phyloP scores from a whole-genome alignment of 805 yeast species.

The Hermanozyma aechmeae region DNA sequence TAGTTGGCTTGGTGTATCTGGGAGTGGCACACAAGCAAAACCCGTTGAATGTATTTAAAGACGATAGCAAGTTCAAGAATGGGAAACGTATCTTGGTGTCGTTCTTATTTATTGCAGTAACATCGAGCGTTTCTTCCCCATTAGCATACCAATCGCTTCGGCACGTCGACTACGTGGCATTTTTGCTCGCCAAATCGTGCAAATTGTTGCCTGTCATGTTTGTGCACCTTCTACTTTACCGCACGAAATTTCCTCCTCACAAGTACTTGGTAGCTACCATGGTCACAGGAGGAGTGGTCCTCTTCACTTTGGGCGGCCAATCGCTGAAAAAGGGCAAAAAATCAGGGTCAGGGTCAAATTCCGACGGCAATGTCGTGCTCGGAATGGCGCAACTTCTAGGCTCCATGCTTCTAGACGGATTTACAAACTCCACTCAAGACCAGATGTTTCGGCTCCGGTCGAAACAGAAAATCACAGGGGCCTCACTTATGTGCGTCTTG shows the following conservation, averaged over 20 bases:
- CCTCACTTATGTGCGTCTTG: slow-evolving; percentile 73
- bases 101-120: slow-evolving; percentile 48
- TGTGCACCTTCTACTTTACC: slow-evolving; percentile 64
- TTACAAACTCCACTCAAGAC: slow-evolving; percentile 92
- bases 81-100: slow-evolving; percentile 15
- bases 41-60: slow-evolving; percentile 5
- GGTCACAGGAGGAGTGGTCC: slow-evolving; percentile 77
- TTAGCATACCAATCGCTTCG: slow-evolving; percentile 68
- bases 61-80: slow-evolving; percentile 19
- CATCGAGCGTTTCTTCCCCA: slow-evolving; percentile 79
- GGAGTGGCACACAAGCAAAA: slow-evolving; percentile 16
- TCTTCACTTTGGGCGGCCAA: slow-evolving; percentile 62
- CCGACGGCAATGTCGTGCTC: slow-evolving; percentile 33
- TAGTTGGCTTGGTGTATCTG: slow-evolving; percentile 59
- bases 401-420: slow-evolving; percentile 78
- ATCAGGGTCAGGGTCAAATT: no score
- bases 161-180: slow-evolving; percentile 81
- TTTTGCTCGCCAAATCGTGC: slow-evolving; percentile 83
- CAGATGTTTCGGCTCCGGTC: slow-evolving; percentile 46
- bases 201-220: slow-evolving; percentile 91
- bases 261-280: slow-evolving; percentile 69
- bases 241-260: slow-evolving; percentile 60
- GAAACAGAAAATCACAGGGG: slow-evolving; percentile 51
- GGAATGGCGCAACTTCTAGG: slow-evolving; percentile 54
- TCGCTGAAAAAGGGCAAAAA: no score